phyloP scores from a whole-genome alignment of 192 early-diverging fungal species.

The Piromyces sp. region DNA sequence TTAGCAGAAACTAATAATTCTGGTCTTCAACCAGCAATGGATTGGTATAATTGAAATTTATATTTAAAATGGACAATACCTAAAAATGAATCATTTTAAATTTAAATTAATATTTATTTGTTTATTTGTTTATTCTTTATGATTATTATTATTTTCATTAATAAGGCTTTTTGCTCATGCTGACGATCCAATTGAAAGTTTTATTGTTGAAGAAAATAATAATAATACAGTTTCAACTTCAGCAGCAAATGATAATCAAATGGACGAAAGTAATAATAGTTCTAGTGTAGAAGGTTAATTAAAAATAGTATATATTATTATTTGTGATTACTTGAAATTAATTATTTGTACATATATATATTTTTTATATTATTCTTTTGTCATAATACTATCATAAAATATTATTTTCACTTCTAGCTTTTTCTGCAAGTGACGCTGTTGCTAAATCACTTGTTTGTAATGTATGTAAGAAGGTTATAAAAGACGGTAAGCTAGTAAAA shows the following conservation, averaged over 20 bases:
- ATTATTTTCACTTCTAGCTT: constrained; percentile 7
- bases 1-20: constrained; percentile 50
- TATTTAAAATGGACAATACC: not conserved
- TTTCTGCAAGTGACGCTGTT: constrained; percentile 1
- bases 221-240: not conserved
- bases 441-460: constrained; percentile 64
- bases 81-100: too few species aligned
- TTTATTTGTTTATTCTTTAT: not conserved
- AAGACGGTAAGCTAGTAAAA: constrained; percentile 29
- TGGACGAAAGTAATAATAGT: constrained; percentile 2
- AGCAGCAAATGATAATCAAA: constrained; percentile 2
- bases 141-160: not conserved
- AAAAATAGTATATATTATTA: too few species aligned
- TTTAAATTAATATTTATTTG: too few species aligned
- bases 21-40: constrained; percentile 69
- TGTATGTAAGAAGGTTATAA: constrained; percentile 62
- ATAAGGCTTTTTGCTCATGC: constrained; percentile 48
- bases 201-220: not conserved
- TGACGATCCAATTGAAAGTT: constrained; percentile 48
- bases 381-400: not conserved
- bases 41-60: constrained; percentile 36
- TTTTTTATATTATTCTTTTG: not conserved
- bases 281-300: too few species aligned
- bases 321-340: too few species aligned
- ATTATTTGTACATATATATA: too few species aligned